These are phyloP conservation scores for Alternaria ventricosa DNA, from an alignment of 2,329 filamentous ascomycete genomes.

Conservation along the genomic window DNA sequence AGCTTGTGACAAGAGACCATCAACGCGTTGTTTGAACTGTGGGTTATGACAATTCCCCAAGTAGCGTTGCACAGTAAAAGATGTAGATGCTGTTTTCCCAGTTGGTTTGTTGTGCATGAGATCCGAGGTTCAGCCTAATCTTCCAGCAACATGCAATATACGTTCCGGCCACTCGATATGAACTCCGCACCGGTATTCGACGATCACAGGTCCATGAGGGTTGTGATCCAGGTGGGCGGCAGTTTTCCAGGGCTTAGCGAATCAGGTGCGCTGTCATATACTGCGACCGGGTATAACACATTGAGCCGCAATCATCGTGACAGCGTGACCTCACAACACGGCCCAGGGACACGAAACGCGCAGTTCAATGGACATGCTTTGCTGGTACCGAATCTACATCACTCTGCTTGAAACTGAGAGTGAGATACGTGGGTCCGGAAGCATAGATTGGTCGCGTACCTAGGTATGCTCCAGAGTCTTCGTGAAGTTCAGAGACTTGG, in stretches of 20 bases:
- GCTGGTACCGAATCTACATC: not conserved
- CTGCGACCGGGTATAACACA: constrained; percentile 19
- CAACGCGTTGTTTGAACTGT: not conserved
- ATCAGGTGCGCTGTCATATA: constrained; percentile 14
- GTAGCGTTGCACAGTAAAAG: not conserved
- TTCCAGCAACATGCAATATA: constrained; percentile 35
- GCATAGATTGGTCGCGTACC: not conserved
- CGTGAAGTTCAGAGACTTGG: not conserved
- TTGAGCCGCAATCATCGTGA: constrained; percentile 30
- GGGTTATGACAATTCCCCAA: not conserved
- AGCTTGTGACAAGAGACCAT: not conserved
- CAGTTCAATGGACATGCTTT: not conserved
- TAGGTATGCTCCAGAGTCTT: not conserved
- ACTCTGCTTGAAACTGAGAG: not conserved
- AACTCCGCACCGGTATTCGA: constrained; percentile 6
- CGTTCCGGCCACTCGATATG: constrained; percentile 26
- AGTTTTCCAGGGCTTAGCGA: constrained; percentile 9
- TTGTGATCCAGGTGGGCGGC: constrained; percentile 17
- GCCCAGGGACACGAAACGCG: not conserved
- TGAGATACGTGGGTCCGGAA: not conserved
- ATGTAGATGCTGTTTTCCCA: not conserved
- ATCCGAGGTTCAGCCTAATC: constrained; percentile 39
- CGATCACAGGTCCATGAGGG: constrained; percentile 7
- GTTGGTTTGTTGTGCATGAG: constrained; percentile 10
- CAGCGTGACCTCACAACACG: not conserved